These are phyloP conservation scores for Fusarium proliferatum DNA, from an alignment of 2,329 filamentous ascomycete genomes.

Conservation along the genomic window DNA sequence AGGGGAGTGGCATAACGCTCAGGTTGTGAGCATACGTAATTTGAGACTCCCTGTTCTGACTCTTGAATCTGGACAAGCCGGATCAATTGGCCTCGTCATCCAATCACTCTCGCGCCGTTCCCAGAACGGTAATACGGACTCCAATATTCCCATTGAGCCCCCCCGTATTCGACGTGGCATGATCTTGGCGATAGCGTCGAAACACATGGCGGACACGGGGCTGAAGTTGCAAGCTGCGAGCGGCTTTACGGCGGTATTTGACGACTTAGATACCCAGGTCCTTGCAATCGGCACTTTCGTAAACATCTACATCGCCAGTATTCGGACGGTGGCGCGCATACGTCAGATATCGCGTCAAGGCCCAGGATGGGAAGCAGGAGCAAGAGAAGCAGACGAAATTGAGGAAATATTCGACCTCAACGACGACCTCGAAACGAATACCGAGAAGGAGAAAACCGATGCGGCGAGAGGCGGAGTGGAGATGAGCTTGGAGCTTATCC, in stretches of 20 bases:
- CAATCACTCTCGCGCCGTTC: constrained; percentile 46
- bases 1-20: constrained; percentile 82
- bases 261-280: constrained; percentile 68
- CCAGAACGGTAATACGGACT: constrained; percentile 7
- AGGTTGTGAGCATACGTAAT: constrained; percentile 87
- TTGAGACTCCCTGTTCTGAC: constrained; percentile 83
- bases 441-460: constrained; percentile 37
- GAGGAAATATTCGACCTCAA: constrained; percentile 70
- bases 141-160: constrained; percentile 31
- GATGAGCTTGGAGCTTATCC: constrained; percentile 75
- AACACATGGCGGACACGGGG: constrained; percentile 66
- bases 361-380: constrained; percentile 41
- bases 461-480: constrained; percentile 54
- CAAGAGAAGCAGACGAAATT: constrained; percentile 52
- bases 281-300: constrained; percentile 76
- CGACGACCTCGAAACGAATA: constrained; percentile 56
- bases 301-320: constrained; percentile 88
- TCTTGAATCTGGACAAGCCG: constrained; percentile 84
- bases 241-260: constrained; percentile 78
- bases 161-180: constrained; percentile 79
- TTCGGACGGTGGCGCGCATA: constrained; percentile 83
- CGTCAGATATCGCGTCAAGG: constrained; percentile 60
- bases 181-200: constrained; percentile 75
- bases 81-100: constrained; percentile 85
- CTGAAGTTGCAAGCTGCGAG: constrained; percentile 72